These are phyloP conservation scores for Kwoniella sp. DNA, from an alignment of 768 basidiomycete species.

Conservation along the genomic window DNA sequence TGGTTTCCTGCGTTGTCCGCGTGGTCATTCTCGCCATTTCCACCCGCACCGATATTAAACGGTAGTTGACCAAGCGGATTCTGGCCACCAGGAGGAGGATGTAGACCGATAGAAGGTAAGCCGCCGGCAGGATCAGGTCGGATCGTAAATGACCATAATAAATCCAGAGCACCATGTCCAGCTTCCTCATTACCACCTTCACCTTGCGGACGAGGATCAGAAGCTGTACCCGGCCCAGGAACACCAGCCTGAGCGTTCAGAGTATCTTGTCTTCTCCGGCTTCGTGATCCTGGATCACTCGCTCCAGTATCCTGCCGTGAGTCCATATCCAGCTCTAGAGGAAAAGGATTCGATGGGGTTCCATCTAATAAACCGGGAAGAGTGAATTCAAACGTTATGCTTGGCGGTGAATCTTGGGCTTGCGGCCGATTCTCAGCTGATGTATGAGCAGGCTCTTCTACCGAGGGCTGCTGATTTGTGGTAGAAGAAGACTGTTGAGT, in stretches of 20 bases:
- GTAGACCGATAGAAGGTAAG: background rate
- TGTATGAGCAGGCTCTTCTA: too few relatives aligned
- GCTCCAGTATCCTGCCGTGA: background rate
- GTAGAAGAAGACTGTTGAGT: background rate
- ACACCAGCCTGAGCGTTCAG: too few relatives aligned
- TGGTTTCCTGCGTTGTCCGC: too few relatives aligned
- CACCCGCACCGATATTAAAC: background rate
- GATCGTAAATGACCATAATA: conserved; percentile 18
- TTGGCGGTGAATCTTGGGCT: background rate
- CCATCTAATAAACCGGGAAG: background rate
- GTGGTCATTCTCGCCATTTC: background rate
- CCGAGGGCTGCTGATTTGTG: too few relatives aligned
- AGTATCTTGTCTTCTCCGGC: too few relatives aligned
- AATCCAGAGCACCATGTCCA: background rate
- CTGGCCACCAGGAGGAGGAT: background rate
- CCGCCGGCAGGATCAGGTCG: conserved; percentile 2
- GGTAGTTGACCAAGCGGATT: background rate
- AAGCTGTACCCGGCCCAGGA: too few relatives aligned
- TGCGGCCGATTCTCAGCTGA: background rate
- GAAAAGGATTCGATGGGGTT: background rate
- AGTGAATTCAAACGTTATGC: background rate
- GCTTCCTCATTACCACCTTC: background rate
- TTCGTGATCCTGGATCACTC: background rate
- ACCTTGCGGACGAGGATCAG: too few relatives aligned
- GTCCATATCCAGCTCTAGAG: background rate